Percentiles rank a stretch among this genome's conserved stretches.
Conservation (phyloP, 768 basidiomycete genomes). For the Pleurotus cornucopiae region DNA sequence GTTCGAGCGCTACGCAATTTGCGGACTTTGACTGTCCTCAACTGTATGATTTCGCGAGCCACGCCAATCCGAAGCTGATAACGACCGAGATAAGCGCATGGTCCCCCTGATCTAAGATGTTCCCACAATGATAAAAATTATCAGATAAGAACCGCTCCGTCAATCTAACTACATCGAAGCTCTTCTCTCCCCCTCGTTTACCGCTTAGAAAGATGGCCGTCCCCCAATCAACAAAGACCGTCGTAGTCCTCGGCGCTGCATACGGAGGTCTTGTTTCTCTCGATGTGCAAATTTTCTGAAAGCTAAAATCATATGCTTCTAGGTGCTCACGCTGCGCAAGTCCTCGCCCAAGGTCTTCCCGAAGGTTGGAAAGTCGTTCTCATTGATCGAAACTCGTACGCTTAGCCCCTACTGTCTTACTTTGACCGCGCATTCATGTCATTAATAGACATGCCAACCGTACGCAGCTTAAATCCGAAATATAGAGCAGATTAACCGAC, state of each 20-base stretch:
- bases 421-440: neutral
- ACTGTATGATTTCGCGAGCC: too few relatives aligned
- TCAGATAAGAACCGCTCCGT: conserved; percentile 2
- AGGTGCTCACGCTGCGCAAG: conserved; percentile 47
- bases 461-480: conserved; percentile 15
- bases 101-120: neutral
- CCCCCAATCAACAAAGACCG: conserved; percentile 21
- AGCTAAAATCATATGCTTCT: conserved; percentile 6
- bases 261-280: conserved; percentile 42
- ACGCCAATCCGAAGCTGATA: too few relatives aligned
- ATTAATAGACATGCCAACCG: conserved; percentile 42
- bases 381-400: conserved; percentile 58
- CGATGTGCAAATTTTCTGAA: neutral
- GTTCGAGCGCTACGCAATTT: too few relatives aligned
- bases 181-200: neutral
- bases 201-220: neutral
- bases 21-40: too few relatives aligned
- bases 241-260: conserved; percentile 51
- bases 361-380: conserved; percentile 51
- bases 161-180: too few relatives aligned
- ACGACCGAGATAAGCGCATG: neutral
- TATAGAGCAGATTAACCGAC: neutral
- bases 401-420: conserved; percentile 7
- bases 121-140: conserved; percentile 1
- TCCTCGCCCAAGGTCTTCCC: conserved; percentile 45